Base-by-base conservation (phyloP, 1,284 basidiomycete genomes). In the Cryptococcus maquisensis region DNA sequence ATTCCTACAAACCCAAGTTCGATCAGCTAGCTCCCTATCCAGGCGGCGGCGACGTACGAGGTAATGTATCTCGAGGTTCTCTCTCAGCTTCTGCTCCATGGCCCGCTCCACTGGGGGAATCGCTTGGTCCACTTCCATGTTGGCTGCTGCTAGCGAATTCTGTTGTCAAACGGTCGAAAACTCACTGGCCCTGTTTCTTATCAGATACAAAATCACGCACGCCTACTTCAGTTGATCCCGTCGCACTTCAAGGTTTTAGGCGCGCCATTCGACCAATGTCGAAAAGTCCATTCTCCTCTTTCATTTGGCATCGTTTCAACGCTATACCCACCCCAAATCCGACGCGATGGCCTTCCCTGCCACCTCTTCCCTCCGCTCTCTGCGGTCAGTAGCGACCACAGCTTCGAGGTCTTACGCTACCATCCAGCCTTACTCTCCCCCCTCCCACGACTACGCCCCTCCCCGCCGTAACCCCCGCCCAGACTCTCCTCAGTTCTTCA, bases 401-500 rank as follows among this genome's bases (percentile, higher is more conserved):
- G 15, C 32, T 12, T 41, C 36, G 6, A 20, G 59, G 36, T 32
- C 49, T 3, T 59, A 59, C 49, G 56, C 59, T 16, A 55, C 59
- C 4, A 47, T 59, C 35, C 7, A 51, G 13, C 57, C 59, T 18
- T 61, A 61, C 43, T 49, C 56, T 24, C 59, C 59, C 15, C 54
- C 51, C 3, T 23, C 38, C 4, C 36, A 47, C 23, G 38, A 49
- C 40, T 24, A 23, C 20, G 21, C 35, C 9, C 23, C 48, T 35
- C 26, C 37, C 12, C 55, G 56, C n/a, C 63, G 66, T 41, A 71
- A 62, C 4, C 62, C 61, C 49, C 75, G 72, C 55, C 80, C 79
- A 1, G 53, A 64, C 3, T 87, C 89, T 1, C 81, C 88, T 16
- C 84, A 84, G 48, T 94, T 92, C 78, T 96, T 89, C 77, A 91